Base-by-base conservation (phyloP, 2,329 filamentous ascomycete species). In the Cordyceps farinosa region DNA sequence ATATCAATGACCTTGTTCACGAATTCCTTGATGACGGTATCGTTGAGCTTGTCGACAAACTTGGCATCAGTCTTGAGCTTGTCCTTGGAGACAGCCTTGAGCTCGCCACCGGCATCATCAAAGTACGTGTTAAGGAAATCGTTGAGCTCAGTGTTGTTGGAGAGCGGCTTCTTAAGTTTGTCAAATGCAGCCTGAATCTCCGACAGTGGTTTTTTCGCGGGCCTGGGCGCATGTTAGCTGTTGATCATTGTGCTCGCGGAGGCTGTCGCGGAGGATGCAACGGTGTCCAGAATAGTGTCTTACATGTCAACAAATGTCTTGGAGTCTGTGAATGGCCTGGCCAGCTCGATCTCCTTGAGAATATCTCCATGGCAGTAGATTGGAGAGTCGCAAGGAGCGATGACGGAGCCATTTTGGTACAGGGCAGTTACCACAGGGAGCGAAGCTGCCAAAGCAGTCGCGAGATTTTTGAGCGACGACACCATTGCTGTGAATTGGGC, bases 291-390 rank as follows among this genome's bases (percentile, higher is more conserved):
- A 44, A 2, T 29, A 2, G 47, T 22, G 10, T 29, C 78, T 76
- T 76, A 86, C 84, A 89, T 85, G 71, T 90, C 87, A 50, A 90
- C 87, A 70, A 89, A 90, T 1, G 86, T 89, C 79, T 90, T 90
- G 65, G 86, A 89, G 74, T 90, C 87, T 15, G 78, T 74, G 67
- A 89, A 90, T 0, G 87, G 87, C 30, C 77, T 78, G 2, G 87
- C 87, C 10, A 89, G 77, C 75, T 90, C 81, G 54, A 90, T 82
- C 66, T 85, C 79, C 65, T 81, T 78, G 3, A 90, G 78, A 13
- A 90, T 79, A 0, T 88, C 84, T 54, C 87, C 87, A 66, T 86
- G 80, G 70, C 87, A 90, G 74, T 90, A 90, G 27, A 90, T 78
- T 17, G 85, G 82, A 9, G 87, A 89, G 70, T 89, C 84, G 74